Base-by-base conservation (phyloP, 202 grass and related monocot genomes). In the Cymbopogon flexuosus region DNA sequence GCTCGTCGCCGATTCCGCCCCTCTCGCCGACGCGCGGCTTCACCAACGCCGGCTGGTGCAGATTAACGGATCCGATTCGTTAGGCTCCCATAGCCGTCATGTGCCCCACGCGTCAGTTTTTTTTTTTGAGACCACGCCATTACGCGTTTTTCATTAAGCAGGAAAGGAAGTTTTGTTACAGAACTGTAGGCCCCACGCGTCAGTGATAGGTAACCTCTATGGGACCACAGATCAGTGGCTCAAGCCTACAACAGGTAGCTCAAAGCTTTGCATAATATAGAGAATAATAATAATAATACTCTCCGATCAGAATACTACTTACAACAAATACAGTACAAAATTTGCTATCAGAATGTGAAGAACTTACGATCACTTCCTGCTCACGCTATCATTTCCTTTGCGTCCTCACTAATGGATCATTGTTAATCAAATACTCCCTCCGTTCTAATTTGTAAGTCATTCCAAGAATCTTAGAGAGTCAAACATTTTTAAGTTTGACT, bases 21-120 rank as follows among this genome's bases (percentile, higher is more conserved):
- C 66, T 72, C 41, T 52, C 47, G 37, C 68, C 8, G n/a, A 62
- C 61, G 52, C 8, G 60, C 57, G n/a, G 80, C 46, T 47, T 60
- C 42, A 6, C 59, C 59, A 14, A 62, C 59, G 24, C 24, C 24
- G 9, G 39, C 42, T 35, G 56, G 5, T 24, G 58, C 35, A 14
- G 67, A 77, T 71, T 1, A 60, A 83, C 85, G 80, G 75, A 40
- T 63, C 8, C 39, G 81, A 84, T 84, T 71, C 45, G 75, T 10
- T 71, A 5, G 21, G 3, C 11, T 49, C 29, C 0, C 3, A 29
- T 10, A 0, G 16, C 3, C 27, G 27, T 2, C 0, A 61, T 11
- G 0, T 23, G 6, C 0, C 40, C 39, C 8, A 8, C 16, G 10
- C 12, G 56, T 82, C 68, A 73, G 6, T 51, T n/a, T n/a, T n/a